Base-by-base conservation (phyloP, 164 flowering plant genomes). In the Vitis labrusca region DNA sequence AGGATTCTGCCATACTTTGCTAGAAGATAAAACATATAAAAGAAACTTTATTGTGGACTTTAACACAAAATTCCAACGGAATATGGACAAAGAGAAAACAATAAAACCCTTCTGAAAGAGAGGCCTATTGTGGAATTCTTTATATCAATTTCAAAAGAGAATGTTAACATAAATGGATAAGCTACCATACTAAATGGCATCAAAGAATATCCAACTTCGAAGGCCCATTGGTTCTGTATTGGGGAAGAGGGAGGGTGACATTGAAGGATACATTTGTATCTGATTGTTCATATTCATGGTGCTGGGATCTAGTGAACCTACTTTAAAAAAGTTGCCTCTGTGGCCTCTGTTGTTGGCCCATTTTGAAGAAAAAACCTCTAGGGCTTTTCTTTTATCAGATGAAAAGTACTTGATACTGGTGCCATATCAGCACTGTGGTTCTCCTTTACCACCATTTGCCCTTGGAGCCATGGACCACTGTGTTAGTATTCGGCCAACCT, bases 381-480 rank as follows among this genome's bases (percentile, higher is more conserved):
- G 55, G 68, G 44, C 65, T 52, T 74, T 64, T 19, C 48, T 19
- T 32, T n/a, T 37, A 48, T 53, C 49, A 13, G 71, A 48, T 12
- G 10, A 59, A 50, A 55, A 63, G 69, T 68, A 50, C 8, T 16
- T 65, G 64, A 12, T 73, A 62, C 47, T 63, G 23, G 7, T 68
- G 72, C 64, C 65, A 55, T 47, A 55, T 63, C 55, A 62, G 32
- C 17, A 27, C 27, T 59, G 17, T 29, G 56, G 59, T 19, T 62
- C 57, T 15, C 57, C 51, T 64, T 74, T 49, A 8, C 54, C 69
- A 30, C 64, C 70, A 64, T 59, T 52, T 69, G 53, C 61, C 68
- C 50, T 65, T 61, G 61, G 47, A 66, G 66, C 61, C 66, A 64
- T 61, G 65, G 72, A 68, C 72, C 76, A 74, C 58, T n/a, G 44